Base-by-base conservation (phyloP, 2,329 filamentous ascomycete species). In the Colletotrichum sp. region DNA sequence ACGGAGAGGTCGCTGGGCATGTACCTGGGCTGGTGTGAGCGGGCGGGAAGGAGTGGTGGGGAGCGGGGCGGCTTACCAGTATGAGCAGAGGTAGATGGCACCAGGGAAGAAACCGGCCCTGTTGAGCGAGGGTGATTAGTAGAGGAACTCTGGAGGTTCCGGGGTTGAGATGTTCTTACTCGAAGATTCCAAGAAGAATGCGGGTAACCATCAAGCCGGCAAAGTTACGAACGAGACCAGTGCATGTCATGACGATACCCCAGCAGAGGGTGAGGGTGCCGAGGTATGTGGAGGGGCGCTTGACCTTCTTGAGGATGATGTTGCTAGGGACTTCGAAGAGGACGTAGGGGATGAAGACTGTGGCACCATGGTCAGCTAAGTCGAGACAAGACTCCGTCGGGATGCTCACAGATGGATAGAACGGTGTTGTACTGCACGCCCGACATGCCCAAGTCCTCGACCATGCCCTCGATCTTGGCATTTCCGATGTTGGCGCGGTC, bases 271-370 rank as follows among this genome's bases (percentile, higher is more conserved):
- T 94, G 69, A 94, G 94, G 3, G 87, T 82, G 1, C 93, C 91
- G 52, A 94, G 87, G 78, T 94, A 94, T 52, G 93, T 83, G 48
- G 90, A 91, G 0, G 93, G 93, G n/a, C 70, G 73, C 8, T 90
- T 87, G 78, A 93, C 84, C 2, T 87, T 87, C 81, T 94, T 94
- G 68, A 94, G 88, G 52, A 94, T 83, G 68, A 93, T 84, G 80
- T 94, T 94, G 38, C 92, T 93, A 26, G 92, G 81, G 0, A 90
- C 88, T 79, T 94, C 92, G 76, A 93, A 93, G 16, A 93, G 85
- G 2, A 92, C 86, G 80, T 95, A 95, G 3, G 92, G 88, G 48
- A 94, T 87, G 85, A 94, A 95, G 84, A 95, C 73, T 58, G 7
- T 26, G n/a, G 0, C 5, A 26, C 2, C 1, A 9, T 10, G 21